phyloP scores from a whole-genome alignment of 2,329 filamentous ascomycete genomes.

The Cordyceps pruinosa region DNA sequence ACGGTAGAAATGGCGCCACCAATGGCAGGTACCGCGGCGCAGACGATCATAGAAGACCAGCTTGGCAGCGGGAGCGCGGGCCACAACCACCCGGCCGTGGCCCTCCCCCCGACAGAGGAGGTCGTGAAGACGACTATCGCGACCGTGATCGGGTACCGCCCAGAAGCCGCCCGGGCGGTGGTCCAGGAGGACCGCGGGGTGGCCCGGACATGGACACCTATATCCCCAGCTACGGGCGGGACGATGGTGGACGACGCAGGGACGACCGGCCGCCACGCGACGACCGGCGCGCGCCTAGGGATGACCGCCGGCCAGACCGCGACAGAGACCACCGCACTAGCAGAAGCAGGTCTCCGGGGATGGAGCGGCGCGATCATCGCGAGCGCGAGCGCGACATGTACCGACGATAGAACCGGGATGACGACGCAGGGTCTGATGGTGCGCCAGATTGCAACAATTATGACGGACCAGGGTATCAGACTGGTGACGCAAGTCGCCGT shows the following conservation, averaged over 20 bases:
- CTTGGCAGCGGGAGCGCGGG: slow-evolving; percentile 48
- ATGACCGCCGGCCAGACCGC: slow-evolving; percentile 27
- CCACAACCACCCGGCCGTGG: slow-evolving; percentile 32
- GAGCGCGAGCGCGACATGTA: slow-evolving; percentile 21
- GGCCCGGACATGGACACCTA: slow-evolving; percentile 41
- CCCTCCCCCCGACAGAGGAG: slow-evolving; percentile 33
- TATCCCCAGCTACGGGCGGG: slow-evolving; percentile 40
- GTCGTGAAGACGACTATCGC: slow-evolving; percentile 30
- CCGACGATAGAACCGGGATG: slow-evolving; percentile 5
- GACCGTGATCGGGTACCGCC: slow-evolving; percentile 32
- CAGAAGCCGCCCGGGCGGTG: slow-evolving; percentile 26
- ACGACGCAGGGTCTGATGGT: neutral
- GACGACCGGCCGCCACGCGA: slow-evolving; percentile 21
- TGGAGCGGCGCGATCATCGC: slow-evolving; percentile 19
- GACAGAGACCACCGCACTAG: slow-evolving; percentile 25
- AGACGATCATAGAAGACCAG: slow-evolving; percentile 42
- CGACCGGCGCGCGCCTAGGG: slow-evolving; percentile 8
- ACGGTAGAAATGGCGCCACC: slow-evolving; percentile 33
- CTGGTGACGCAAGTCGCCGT: neutral
- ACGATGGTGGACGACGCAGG: slow-evolving; percentile 23
- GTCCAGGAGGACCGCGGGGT: slow-evolving; percentile 24
- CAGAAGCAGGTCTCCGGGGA: slow-evolving; percentile 15
- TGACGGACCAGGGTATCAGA: neutral
- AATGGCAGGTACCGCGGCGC: slow-evolving; percentile 34
- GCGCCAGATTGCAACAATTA: too few species aligned